Conservation (phyloP, 306 rosid genomes). For the Trifolium subterraneum region DNA sequence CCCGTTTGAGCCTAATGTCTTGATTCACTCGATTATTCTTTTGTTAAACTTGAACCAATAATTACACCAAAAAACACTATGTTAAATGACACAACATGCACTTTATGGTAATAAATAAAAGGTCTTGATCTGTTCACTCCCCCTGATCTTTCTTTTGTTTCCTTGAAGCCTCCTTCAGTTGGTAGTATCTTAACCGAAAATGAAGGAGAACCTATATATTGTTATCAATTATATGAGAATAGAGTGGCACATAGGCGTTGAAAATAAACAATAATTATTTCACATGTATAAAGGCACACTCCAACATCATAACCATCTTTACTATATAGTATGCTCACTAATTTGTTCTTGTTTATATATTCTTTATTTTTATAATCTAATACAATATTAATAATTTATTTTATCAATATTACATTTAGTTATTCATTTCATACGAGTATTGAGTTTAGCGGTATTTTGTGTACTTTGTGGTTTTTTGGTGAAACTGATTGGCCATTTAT, state of each 20-base stretch:
- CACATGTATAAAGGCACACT: constrained; percentile 54
- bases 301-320: constrained; percentile 52
- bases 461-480: too few species aligned
- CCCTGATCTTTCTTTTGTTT: constrained; percentile 34
- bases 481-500: too few species aligned
- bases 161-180: constrained; percentile 38
- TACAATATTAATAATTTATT: too few species aligned
- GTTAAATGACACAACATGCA: not conserved
- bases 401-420: too few species aligned
- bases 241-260: constrained; percentile 40
- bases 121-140: constrained; percentile 4
- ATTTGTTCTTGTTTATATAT: too few species aligned
- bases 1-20: too few species aligned
- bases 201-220: not conserved
- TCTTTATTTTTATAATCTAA: too few species aligned
- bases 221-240: constrained; percentile 29
- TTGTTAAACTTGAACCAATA: not conserved
- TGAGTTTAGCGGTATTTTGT: too few species aligned
- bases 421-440: too few species aligned
- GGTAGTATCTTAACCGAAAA: constrained; percentile 19
- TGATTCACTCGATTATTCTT: not conserved
- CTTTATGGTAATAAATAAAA: constrained; percentile 21
- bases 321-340: not conserved
- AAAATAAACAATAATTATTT: constrained; percentile 42
- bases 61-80: not conserved